Percentiles rank a stretch among this genome's conserved stretches.
These are phyloP conservation scores for Tylopilus sp. DNA, from an alignment of 1,284 basidiomycete species.

Conservation along the genomic window DNA sequence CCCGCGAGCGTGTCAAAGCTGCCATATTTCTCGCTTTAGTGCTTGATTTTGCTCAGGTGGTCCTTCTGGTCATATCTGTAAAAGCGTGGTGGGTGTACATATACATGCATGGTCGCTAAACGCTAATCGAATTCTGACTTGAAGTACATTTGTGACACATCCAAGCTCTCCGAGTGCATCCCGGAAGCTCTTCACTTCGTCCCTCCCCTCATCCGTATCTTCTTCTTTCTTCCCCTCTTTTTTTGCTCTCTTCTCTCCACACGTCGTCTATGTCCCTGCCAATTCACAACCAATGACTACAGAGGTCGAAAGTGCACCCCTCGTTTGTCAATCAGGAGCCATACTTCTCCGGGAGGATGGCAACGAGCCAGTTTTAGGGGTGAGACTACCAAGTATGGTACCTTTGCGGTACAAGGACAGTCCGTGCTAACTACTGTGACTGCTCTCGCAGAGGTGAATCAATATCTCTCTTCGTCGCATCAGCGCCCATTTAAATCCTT, in stretches of 20 bases:
- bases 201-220: constrained; percentile 59
- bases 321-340: constrained; percentile 25
- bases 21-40: constrained; percentile 49
- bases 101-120: not conserved
- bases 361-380: constrained; percentile 23
- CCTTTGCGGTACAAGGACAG: constrained; percentile 36
- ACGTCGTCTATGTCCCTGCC: constrained; percentile 53
- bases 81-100: constrained; percentile 42
- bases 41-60: constrained; percentile 56
- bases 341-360: constrained; percentile 26
- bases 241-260: constrained; percentile 54
- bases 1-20: constrained; percentile 50
- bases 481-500: not conserved
- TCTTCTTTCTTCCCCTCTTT: constrained; percentile 58
- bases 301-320: constrained; percentile 27
- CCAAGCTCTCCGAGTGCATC: constrained; percentile 34
- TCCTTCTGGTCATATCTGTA: constrained; percentile 48
- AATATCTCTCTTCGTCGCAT: not conserved
- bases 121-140: constrained; percentile 10
- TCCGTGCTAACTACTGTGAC: not conserved
- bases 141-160: constrained; percentile 32
- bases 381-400: constrained; percentile 61
- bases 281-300: constrained; percentile 26
- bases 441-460: constrained; percentile 13
- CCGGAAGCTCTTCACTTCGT: constrained; percentile 53